These are phyloP conservation scores for Penicillium sp. DNA, from an alignment of 2,329 filamentous ascomycete genomes.

Conservation along the genomic window DNA sequence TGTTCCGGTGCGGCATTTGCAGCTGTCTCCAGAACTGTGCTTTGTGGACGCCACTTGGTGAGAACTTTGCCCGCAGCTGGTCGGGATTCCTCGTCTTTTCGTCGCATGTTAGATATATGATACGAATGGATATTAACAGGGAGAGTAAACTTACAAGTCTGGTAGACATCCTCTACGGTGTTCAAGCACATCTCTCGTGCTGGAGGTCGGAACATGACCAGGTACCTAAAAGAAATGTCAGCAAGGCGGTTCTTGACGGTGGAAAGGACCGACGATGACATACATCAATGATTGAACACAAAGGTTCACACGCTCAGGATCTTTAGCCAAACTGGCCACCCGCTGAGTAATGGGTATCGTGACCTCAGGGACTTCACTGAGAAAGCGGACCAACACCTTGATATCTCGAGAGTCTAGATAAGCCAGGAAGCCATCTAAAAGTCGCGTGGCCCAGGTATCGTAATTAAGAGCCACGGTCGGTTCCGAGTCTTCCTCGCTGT, in stretches of 20 bases:
- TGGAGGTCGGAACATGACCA: constrained; percentile 59
- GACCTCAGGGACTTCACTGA: constrained; percentile 85
- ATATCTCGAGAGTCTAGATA: constrained; percentile 84
- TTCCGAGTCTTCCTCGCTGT: constrained; percentile 45
- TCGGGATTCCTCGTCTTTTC: constrained; percentile 46
- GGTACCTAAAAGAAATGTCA: constrained; percentile 42
- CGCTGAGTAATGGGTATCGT: constrained; percentile 68
- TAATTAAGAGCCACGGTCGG: constrained; percentile 59
- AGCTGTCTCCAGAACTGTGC: constrained; percentile 21
- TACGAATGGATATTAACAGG: background rate
- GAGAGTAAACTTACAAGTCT: constrained; percentile 44
- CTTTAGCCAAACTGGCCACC: constrained; percentile 62
- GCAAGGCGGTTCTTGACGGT: background rate
- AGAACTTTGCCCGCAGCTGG: constrained; percentile 54
- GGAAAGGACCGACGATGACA: constrained; percentile 20
- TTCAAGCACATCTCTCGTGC: constrained; percentile 57
- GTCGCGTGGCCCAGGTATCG: constrained; percentile 70
- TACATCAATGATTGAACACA: constrained; percentile 58
- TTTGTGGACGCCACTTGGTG: constrained; percentile 54
- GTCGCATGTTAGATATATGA: constrained; percentile 4
- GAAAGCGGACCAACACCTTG: constrained; percentile 81
- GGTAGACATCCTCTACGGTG: constrained; percentile 58
- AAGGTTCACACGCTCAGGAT: constrained; percentile 61
- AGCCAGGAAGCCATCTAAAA: constrained; percentile 85
- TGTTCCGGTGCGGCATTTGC: constrained; percentile 9